Evolutionary conservation across 2,329 filamentous ascomycete species (phyloP).

Genomic region (Coniochaeta ligniaria): DNA sequence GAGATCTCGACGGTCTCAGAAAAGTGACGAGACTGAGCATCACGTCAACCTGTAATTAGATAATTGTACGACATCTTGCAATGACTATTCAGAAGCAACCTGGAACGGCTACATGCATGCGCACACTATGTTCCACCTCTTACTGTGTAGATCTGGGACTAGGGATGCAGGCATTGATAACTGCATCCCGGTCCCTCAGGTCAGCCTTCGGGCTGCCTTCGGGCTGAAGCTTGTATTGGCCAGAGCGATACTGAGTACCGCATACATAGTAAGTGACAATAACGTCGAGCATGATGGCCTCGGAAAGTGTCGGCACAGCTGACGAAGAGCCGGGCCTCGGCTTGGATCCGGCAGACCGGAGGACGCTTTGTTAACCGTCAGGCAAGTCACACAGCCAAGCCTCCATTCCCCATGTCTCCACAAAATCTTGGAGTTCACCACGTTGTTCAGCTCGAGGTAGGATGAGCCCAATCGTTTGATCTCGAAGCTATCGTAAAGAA

Average conservation of each 20-base stretch:
- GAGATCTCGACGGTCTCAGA: not conserved
- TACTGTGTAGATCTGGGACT: no score
- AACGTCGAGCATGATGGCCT: not conserved
- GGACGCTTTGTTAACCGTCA: conserved; percentile 9
- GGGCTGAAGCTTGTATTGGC: not conserved
- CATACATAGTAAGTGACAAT: no score
- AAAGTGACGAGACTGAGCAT: not conserved
- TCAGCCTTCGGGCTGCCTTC: not conserved
- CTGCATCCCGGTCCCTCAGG: no score
- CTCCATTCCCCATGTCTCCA: not conserved
- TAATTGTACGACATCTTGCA: not conserved
- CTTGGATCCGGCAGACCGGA: conserved; percentile 18
- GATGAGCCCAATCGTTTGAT: not conserved
- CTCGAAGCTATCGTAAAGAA: not conserved
- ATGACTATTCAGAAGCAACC: not conserved
- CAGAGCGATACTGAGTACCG: not conserved
- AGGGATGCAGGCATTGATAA: no score
- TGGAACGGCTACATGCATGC: no score
- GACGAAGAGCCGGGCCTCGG: conserved; percentile 14
- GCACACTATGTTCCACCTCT: no score
- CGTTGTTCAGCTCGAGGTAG: not conserved
- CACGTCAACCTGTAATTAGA: not conserved
- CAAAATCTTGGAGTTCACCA: not conserved
- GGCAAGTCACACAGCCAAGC: not conserved
- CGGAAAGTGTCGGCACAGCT: conserved; percentile 9